Conservation (phyloP, 306 rosid species). For the Cucurbita moschata region DNA sequence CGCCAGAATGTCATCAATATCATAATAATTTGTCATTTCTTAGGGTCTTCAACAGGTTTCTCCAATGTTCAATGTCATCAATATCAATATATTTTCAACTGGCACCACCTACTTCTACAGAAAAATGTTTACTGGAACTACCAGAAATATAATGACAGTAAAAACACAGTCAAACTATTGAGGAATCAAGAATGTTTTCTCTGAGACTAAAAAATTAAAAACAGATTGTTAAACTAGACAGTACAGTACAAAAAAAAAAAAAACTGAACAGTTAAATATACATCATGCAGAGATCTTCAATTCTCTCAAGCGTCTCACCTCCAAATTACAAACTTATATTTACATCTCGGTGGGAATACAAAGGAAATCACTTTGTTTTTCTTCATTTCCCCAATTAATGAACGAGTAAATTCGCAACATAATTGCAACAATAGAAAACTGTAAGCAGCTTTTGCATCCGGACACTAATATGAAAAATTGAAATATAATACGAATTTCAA, state of each 20-base stretch:
- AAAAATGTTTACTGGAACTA: background rate
- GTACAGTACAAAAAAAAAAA: background rate
- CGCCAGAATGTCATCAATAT: slow-evolving; percentile 60
- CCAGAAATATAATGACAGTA: background rate
- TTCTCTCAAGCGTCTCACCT: background rate
- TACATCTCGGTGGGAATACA: background rate
- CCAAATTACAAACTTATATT: background rate
- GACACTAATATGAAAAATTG: background rate
- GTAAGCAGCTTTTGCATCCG: background rate
- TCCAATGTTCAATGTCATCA: slow-evolving; percentile 16
- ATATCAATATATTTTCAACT: slow-evolving; percentile 2
- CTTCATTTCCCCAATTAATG: background rate
- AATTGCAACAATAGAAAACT: background rate
- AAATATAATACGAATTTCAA: background rate
- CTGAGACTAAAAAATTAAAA: background rate
- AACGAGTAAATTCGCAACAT: background rate
- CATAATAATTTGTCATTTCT: slow-evolving; percentile 63
- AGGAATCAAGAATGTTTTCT: background rate
- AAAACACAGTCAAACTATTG: background rate
- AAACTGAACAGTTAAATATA: background rate
- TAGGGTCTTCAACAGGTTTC: slow-evolving; percentile 7
- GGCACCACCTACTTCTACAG: background rate
- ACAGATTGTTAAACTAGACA: background rate
- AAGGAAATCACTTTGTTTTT: background rate
- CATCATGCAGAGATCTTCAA: background rate